phyloP scores from a whole-genome alignment of 495 filamentous ascomycete species.

The Penicillium simplicissimum region DNA sequence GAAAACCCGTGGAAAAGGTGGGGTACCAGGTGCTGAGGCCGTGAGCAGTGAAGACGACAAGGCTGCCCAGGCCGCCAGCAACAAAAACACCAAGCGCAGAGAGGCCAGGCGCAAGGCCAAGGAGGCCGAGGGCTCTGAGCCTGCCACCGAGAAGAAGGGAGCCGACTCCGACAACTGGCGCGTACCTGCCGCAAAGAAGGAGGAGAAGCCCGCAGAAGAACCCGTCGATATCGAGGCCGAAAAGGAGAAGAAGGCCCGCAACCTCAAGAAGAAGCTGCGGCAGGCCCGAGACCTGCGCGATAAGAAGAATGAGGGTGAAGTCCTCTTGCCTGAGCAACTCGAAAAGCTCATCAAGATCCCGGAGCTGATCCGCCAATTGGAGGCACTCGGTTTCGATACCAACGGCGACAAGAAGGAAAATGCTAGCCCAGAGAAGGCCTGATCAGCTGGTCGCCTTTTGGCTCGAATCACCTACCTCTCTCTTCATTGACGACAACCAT shows the following conservation, averaged over 20 bases:
- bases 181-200: conserved; percentile 26
- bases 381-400: conserved; percentile 78
- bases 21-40: conserved; percentile 78
- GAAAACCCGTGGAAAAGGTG: conserved; percentile 74
- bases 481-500: not conserved
- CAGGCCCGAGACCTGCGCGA: conserved; percentile 88
- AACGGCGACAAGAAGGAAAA: conserved; percentile 54
- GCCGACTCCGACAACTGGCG: conserved; percentile 37
- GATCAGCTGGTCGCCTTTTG: not conserved
- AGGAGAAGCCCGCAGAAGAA: conserved; percentile 34
- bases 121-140: conserved; percentile 44
- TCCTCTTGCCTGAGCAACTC: conserved; percentile 88
- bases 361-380: conserved; percentile 86
- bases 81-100: conserved; percentile 92
- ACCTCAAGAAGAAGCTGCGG: conserved; percentile 92
- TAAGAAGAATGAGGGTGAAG: conserved; percentile 85
- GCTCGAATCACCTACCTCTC: not conserved
- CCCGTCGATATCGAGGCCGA: conserved; percentile 68
- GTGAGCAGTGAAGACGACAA: conserved; percentile 53
- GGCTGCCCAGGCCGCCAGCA: conserved; percentile 51
- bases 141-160: conserved; percentile 41
- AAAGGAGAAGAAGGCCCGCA: conserved; percentile 88
- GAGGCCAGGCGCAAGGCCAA: conserved; percentile 90
- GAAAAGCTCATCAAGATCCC: conserved; percentile 97
- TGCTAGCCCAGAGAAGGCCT: conserved; percentile 14